phyloP scores from a whole-genome alignment of 176 grass and related monocot species.

The Zizania latifolia region DNA sequence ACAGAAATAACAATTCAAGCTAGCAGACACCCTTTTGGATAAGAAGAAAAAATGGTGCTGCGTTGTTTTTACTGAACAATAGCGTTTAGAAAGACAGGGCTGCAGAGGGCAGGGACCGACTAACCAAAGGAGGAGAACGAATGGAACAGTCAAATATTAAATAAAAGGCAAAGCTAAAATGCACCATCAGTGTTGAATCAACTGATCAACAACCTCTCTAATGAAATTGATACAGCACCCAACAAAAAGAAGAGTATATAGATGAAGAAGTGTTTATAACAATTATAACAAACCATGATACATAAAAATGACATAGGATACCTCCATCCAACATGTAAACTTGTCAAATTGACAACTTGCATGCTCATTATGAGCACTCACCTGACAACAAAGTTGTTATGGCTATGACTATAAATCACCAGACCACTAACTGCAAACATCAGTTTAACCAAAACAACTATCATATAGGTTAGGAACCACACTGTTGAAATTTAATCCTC shows the following conservation, averaged over 20 bases:
- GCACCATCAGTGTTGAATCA: background rate
- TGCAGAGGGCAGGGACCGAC: background rate
- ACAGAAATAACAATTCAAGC: background rate
- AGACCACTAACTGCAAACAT: background rate
- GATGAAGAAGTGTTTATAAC: background rate
- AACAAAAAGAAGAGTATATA: background rate
- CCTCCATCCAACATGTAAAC: background rate
- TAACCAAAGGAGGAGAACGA: background rate
- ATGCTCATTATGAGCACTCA: background rate
- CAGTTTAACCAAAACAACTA: background rate
- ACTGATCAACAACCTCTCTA: background rate
- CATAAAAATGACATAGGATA: background rate
- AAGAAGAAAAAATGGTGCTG: background rate
- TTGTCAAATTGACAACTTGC: background rate
- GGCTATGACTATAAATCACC: background rate
- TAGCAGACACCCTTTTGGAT: background rate
- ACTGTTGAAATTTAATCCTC: background rate
- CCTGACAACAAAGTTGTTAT: background rate
- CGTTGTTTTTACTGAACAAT: background rate
- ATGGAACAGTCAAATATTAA: background rate
- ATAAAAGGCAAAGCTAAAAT: background rate
- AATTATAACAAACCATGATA: background rate
- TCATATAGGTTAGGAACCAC: background rate
- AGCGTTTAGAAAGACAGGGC: background rate
- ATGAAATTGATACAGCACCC: background rate